Evolutionary conservation across 140 eudicot species (phyloP).

Genomic region (Bidens hawaiensis): DNA sequence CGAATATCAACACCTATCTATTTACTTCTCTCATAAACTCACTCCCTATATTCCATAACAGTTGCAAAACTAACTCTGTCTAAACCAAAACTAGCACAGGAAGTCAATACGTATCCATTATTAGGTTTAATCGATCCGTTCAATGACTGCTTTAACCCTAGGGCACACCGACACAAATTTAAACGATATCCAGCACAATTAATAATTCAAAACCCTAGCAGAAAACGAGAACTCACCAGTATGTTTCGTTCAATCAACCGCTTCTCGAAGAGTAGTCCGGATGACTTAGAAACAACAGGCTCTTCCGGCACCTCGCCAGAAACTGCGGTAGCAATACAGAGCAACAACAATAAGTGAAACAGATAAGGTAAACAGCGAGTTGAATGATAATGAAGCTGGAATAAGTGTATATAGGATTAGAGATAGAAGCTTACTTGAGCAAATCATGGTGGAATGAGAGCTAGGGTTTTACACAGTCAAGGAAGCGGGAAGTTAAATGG

Average conservation of each 20-base stretch:
- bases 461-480: slow-evolving; percentile 48
- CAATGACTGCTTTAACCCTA: not conserved
- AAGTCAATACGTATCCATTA: not conserved
- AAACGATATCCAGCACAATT: not conserved
- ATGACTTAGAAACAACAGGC: slow-evolving; percentile 78
- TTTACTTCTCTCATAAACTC: not conserved
- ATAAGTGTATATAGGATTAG: not conserved
- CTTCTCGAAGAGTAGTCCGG: slow-evolving; percentile 85
- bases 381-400: not conserved
- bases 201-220: slow-evolving; percentile 25
- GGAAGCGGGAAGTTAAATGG: not conserved
- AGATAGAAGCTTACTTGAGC: slow-evolving; percentile 62
- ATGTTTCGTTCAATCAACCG: slow-evolving; percentile 80
- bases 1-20: no score
- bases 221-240: slow-evolving; percentile 31
- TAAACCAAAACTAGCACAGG: not conserved
- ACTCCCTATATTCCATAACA: not conserved
- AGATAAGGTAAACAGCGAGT: slow-evolving; percentile 11
- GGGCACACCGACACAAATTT: not conserved
- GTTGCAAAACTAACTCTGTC: not conserved
- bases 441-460: slow-evolving; percentile 50
- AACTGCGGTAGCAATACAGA: slow-evolving; percentile 36
- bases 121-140: not conserved
- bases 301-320: slow-evolving; percentile 99
- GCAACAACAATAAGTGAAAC: not conserved